Evolutionary conservation across 306 rosid genomes (phyloP), one percentile per base, ranked within the genome.

Genomic region (Styphnolobium japonicum): DNA sequence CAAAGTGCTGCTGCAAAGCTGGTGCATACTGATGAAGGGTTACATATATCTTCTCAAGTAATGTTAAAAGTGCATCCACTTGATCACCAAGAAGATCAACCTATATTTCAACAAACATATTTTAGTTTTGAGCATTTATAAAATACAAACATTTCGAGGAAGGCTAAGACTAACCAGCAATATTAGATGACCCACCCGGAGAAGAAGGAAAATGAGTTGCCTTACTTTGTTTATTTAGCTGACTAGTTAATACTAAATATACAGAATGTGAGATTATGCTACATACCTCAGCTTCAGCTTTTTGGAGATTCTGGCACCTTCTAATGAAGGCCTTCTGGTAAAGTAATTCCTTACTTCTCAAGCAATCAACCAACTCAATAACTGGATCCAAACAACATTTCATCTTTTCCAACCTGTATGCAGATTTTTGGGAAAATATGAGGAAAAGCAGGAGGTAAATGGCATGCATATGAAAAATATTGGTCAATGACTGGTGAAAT

Each of bases 71-170:
- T 19, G 80, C 71, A 53, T 95, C 97, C 84, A 93, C 99, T 87
- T 93, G 98, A 88, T 95, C 98, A 68, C 94, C 99, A 27, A 93
- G 86, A 85, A 93, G 85, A 88, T 95, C 99, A 65, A 95, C 98
- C 99, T 91, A 84, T 15, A 61, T 60, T 67, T 62, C 3, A 58
- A 23, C 15, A 64, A 21, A 39, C 12, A 58, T 22, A 4, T 46
- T 71, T 60, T 31, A 67, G 48, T 64, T 69, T 51, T 76, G 5
- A 57, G 63, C 23, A 81, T 36, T 63, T 42, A 61, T 21, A 42
- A 37, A 10, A 39, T 7, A 68, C 12, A 42, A 45, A 14, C 22
- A 21, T 56, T 75, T 61, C 18, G 15, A 73, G 33, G 29, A 77
- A 61, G 23, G 51, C 6, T 7, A 7, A 4, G 8, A 33, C 6